Conservation (phyloP, 768 basidiomycete species). For the Mycena polygramma region DNA sequence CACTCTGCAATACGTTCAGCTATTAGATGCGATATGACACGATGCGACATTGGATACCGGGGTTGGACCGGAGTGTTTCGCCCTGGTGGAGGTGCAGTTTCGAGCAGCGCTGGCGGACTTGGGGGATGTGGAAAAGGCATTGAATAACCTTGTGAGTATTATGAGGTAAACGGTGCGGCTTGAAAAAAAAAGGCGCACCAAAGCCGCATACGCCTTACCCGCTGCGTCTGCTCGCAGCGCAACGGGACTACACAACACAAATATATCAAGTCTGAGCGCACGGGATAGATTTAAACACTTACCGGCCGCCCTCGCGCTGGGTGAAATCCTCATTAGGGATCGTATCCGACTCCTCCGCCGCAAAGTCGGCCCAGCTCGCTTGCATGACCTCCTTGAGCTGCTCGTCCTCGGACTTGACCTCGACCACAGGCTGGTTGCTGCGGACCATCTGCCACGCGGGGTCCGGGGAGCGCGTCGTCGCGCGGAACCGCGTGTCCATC, state of each 20-base stretch:
- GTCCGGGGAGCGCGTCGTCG: constrained; percentile 32
- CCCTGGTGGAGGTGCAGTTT: constrained; percentile 47
- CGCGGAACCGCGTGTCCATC: background rate
- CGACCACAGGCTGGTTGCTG: background rate
- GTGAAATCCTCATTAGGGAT: constrained; percentile 20
- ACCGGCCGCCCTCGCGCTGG: constrained; percentile 27
- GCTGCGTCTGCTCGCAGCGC: constrained; percentile 71
- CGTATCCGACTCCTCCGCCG: constrained; percentile 30
- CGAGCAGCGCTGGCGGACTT: constrained; percentile 65
- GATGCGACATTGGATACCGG: constrained; percentile 39
- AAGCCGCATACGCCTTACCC: constrained; percentile 67
- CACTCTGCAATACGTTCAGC: constrained; percentile 50
- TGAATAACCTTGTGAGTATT: constrained; percentile 58
- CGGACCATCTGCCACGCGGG: constrained; percentile 34
- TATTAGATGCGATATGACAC: background rate
- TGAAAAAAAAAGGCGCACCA: constrained; percentile 54
- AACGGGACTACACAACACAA: constrained; percentile 65
- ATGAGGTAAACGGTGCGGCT: background rate
- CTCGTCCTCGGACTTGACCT: constrained; percentile 32
- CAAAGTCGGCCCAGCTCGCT: constrained; percentile 30
- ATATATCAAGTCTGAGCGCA: background rate
- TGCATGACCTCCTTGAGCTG: constrained; percentile 33
- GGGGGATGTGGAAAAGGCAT: constrained; percentile 77
- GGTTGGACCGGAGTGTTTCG: constrained; percentile 41
- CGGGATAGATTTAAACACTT: background rate